Conservation (phyloP, 1,284 basidiomycete species). For the Sporisorium iseilematis-ciliati region DNA sequence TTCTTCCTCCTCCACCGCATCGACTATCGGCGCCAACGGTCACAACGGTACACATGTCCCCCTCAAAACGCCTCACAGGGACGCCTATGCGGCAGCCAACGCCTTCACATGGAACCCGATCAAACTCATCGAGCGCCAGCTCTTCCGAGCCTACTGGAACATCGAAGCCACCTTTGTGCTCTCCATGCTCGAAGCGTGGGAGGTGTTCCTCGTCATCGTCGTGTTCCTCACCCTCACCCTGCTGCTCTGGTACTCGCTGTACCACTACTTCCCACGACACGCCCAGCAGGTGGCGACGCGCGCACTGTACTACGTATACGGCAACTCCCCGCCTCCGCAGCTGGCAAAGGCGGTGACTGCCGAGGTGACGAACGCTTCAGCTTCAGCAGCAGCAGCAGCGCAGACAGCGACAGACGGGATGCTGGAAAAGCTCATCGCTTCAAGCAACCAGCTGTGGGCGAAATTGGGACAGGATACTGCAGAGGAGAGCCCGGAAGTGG, state of each 20-base stretch:
- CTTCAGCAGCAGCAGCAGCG: conserved; percentile 2
- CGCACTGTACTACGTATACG: conserved; percentile 49
- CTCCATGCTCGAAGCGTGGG: conserved; percentile 54
- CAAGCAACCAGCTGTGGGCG: conserved; percentile 27
- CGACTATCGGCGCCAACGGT: conserved; percentile 11
- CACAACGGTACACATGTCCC: conserved; percentile 15
- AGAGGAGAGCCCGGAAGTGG: conserved; percentile 26
- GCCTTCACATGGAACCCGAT: conserved; percentile 45
- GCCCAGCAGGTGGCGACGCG: conserved; percentile 30
- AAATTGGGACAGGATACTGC: conserved; percentile 18
- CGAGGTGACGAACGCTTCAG: conserved; percentile 4
- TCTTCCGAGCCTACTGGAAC: conserved; percentile 47
- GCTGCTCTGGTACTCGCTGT: conserved; percentile 40
- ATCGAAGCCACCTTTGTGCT: conserved; percentile 44
- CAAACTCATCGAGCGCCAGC: conserved; percentile 42
- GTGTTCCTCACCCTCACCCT: conserved; percentile 29
- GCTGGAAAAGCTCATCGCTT: conserved; percentile 31
- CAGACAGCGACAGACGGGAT: conserved; percentile 18
- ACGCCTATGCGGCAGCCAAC: conserved; percentile 13
- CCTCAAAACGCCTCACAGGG: conserved; percentile 3
- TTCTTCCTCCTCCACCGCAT: conserved; percentile 21
- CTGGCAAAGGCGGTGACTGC: conserved; percentile 25
- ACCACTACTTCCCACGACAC: conserved; percentile 47
- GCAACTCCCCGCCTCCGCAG: conserved; percentile 33
- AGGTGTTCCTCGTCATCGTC: conserved; percentile 45